Base-by-base conservation (phyloP, 2,329 filamentous ascomycete species). In the Penicillium rolfsii region DNA sequence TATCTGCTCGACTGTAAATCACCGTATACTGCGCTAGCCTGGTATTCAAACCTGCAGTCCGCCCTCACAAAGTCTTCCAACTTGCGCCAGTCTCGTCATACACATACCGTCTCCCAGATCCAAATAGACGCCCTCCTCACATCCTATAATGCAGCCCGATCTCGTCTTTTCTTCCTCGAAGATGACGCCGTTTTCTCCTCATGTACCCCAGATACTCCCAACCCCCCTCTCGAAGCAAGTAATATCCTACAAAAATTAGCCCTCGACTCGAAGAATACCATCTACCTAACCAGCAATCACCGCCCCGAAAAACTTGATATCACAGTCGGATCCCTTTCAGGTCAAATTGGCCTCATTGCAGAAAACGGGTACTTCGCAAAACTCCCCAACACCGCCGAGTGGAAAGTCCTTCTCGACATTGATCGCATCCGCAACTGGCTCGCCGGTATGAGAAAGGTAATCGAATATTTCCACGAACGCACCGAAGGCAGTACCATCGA, bases 281-380 rank as follows among this genome's bases (percentile, higher is more conserved):
- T 97, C 40, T 98, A 96, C 72, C 86, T 98, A 68, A 97, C 96
- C 89, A 96, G 91, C 59, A 89, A 89, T 24, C 89, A 90, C 30
- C 89, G 87, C 60, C 90, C 91, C 0, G 90, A 95, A 66, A 91
- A 97, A 70, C 86, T 97, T 12, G 91, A 96, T 86, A 16, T 82
- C 91, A 5, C 94, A 93, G 81, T 87, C 86, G 60, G 85, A 87
- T 19, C 86, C 93, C 8, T 90, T 88, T 22, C 66, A n/a, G 19
- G 33, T 11, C 88, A 88, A 62, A 80, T 97, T 4, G 94, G 94
- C 3, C 82, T 97, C 9, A 95, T 97, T 66, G 93, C 93, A 0
- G 94, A 97, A 77, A 97, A 96, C 64, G 94, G 94, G 3, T 96
- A 91, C 74, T 97, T 95, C 79, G 80, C 96, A 57, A 90, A 89